A percentile compares a stretch with the other conserved stretches of the same genome.
Conservation (phyloP, 768 basidiomycete genomes). For the Kwoniella heveanensis region DNA sequence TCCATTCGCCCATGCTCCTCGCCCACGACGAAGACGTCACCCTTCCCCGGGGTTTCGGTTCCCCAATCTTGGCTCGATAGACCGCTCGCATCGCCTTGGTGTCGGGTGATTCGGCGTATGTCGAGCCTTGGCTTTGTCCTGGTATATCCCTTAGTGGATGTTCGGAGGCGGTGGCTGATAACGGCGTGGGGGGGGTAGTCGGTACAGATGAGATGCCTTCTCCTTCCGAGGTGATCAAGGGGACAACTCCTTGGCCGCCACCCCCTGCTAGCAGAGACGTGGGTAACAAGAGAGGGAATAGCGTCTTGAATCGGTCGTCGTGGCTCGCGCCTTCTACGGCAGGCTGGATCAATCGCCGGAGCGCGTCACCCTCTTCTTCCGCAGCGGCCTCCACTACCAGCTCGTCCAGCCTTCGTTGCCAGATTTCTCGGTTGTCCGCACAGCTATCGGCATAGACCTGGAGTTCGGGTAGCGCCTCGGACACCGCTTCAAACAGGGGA, state of each 20-base stretch:
- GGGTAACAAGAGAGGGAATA: conserved; percentile 66
- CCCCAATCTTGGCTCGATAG: conserved; percentile 38
- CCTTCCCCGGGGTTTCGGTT: conserved; percentile 17
- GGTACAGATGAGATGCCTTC: background rate
- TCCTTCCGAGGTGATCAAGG: background rate
- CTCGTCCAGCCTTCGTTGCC: conserved; percentile 64
- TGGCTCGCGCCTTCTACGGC: conserved; percentile 53
- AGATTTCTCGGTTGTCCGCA: conserved; percentile 67
- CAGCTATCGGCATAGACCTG: conserved; percentile 69
- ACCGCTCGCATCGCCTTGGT: conserved; percentile 43
- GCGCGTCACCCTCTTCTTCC: conserved; percentile 51
- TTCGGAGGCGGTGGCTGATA: background rate
- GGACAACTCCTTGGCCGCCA: background rate
- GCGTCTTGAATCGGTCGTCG: conserved; percentile 60
- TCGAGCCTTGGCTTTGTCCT: too few species aligned
- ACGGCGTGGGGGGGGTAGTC: background rate
- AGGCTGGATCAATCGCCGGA: conserved; percentile 33
- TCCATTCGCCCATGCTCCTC: conserved; percentile 13
- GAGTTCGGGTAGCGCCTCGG: conserved; percentile 78
- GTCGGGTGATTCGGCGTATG: conserved; percentile 22
- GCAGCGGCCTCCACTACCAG: conserved; percentile 12
- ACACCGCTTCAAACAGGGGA: conserved; percentile 77
- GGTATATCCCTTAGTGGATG: background rate
- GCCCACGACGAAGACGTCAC: conserved; percentile 14
- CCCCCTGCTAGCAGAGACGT: conserved; percentile 50